These are phyloP conservation scores for Cyclotella baltica DNA, from an alignment of 108 stramenopile genomes.

Conservation along the genomic window DNA sequence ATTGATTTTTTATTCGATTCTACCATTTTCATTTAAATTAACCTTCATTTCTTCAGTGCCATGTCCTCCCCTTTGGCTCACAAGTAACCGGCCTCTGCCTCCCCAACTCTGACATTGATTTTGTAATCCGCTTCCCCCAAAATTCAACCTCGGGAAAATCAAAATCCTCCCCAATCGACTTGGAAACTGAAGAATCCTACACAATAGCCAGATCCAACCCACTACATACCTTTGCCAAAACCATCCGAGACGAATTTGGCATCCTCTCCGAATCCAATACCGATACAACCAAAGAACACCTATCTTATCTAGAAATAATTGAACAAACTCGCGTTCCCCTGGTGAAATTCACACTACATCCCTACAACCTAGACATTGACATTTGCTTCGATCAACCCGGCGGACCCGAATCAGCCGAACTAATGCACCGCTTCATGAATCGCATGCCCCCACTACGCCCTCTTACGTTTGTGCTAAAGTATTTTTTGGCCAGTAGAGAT, in stretches of 20 bases:
- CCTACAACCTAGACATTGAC: constrained; percentile 84
- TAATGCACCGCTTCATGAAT: constrained; percentile 82
- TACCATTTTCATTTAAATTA: background rate
- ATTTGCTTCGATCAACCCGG: constrained; percentile 85
- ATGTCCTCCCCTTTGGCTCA: constrained; percentile 92
- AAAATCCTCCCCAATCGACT: constrained; percentile 1
- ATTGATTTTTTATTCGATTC: background rate
- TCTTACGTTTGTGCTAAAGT: constrained; percentile 93
- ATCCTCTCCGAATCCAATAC: constrained; percentile 25
- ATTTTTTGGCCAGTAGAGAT: constrained; percentile 89
- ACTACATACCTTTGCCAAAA: constrained; percentile 64
- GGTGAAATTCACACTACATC: constrained; percentile 91
- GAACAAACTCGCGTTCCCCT: constrained; percentile 91
- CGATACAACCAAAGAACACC: constrained; percentile 42
- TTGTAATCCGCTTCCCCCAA: constrained; percentile 62
- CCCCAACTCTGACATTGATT: constrained; percentile 89
- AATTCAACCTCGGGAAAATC: constrained; percentile 17
- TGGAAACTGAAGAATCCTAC: constrained; percentile 19
- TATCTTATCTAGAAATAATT: constrained; percentile 91
- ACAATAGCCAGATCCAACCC: constrained; percentile 30
- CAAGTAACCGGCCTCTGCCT: constrained; percentile 89
- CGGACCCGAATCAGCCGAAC: constrained; percentile 77
- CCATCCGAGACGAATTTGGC: constrained; percentile 63
- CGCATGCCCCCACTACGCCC: constrained; percentile 90
- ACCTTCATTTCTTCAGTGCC: background rate